Base-by-base conservation (phyloP, 108 stramenopile species). In the Nitzschia sp. region DNA sequence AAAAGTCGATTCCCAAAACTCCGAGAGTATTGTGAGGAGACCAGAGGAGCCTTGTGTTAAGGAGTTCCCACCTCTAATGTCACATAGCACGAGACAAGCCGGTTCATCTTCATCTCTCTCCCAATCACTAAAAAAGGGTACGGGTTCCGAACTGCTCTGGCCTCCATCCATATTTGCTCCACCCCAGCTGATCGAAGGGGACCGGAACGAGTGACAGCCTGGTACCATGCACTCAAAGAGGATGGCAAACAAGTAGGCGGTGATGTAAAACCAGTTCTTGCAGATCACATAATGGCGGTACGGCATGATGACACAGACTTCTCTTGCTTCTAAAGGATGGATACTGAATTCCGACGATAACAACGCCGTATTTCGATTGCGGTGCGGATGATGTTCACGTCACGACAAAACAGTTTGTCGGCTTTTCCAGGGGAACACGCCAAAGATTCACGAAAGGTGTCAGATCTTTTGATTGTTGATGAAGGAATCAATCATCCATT, bases 1-100 rank as follows among this genome's bases (percentile, higher is more conserved):
- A 6, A 63, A 35, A 5, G 62, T 46, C 38, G 71, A 72, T 8
- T 42, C 56, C 71, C 71, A 72, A 54, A 64, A 72, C n/a, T 51
- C 49, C 19, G 49, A 17, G 13, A 51, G 49, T 4, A 51, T 23
- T 4, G 49, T 5, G 4, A 51, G 21, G 17, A 51, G 13, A 17
- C 19, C 49, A 17, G 49, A 23, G 21, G 49, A 51, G 21, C 21
- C 49, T 19, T 23, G 17, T 51, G 49, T 5, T 51, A 9, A 9
- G 4, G 21, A 9, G 49, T 19, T 51, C 5, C 49, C 49, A 51
- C 49, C 49, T 23, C 49, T 8, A 23, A 51, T 4, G 18, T 23
- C 21, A 19, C 21, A 4, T 4, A 51, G 13, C 49, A 19, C 13
- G 21, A 8, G 21, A 23, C 4, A n/a, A n/a, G n/a, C 4, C 49